Percentiles rank a stretch among this genome's conserved stretches.
phyloP scores from a whole-genome alignment of 73 alveolate genomes.

The Tetrahymena elliotti region DNA sequence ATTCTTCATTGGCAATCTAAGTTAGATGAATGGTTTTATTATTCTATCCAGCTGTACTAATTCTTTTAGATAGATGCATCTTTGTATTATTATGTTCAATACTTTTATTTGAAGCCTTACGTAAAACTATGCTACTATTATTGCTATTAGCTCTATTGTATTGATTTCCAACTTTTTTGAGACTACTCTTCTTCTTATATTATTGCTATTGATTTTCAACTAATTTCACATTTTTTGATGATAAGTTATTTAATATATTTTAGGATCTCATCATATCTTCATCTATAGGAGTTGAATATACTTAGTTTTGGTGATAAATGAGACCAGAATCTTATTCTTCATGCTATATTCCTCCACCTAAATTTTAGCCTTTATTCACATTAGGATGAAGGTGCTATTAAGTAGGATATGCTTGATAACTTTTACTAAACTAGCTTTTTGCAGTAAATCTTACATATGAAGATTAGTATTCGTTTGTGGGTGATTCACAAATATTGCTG shows the following conservation, averaged over 20 bases:
- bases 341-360: background rate
- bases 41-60: background rate
- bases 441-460: background rate
- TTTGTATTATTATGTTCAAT: background rate
- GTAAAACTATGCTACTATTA: background rate
- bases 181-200: background rate
- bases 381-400: background rate
- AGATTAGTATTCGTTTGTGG: background rate
- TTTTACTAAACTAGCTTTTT: background rate
- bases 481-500: background rate
- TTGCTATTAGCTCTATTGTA: background rate
- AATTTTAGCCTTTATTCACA: background rate
- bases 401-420: background rate
- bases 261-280: background rate
- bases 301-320: background rate
- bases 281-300: background rate
- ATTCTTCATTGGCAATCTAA: background rate
- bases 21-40: background rate
- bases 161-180: background rate
- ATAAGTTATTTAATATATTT: background rate
- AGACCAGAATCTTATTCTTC: background rate
- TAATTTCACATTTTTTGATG: background rate
- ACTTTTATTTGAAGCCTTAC: background rate
- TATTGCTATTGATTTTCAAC: background rate
- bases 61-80: background rate